A percentile compares a stretch with the other conserved stretches of the same genome.
These are phyloP conservation scores for Penicillium sp. DNA, from an alignment of 2,329 filamentous ascomycete genomes.

Conservation along the genomic window DNA sequence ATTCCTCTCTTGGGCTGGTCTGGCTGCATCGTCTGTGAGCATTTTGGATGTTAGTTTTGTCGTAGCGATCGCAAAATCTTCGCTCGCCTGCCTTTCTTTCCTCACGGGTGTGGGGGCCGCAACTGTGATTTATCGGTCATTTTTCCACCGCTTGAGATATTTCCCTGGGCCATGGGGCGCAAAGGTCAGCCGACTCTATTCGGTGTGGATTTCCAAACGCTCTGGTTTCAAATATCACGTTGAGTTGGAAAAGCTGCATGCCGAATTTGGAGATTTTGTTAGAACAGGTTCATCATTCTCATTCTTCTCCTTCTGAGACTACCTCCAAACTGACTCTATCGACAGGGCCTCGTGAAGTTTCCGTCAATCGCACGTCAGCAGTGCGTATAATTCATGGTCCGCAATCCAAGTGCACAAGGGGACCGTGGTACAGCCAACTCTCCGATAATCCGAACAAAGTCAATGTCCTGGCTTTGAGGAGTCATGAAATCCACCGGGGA, in stretches of 20 bases:
- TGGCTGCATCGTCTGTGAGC: neutral
- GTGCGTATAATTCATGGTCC: slow-evolving; percentile 12
- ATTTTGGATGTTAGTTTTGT: neutral
- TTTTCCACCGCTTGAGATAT: slow-evolving; percentile 22
- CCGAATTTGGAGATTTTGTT: slow-evolving; percentile 40
- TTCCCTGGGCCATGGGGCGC: slow-evolving; percentile 21
- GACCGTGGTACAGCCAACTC: slow-evolving; percentile 21
- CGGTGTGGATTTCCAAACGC: slow-evolving; percentile 21
- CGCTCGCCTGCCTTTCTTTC: slow-evolving; percentile 3
- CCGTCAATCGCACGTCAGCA: slow-evolving; percentile 22
- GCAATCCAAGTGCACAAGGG: slow-evolving; percentile 14
- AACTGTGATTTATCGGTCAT: slow-evolving; percentile 16
- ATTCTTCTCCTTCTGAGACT: neutral
- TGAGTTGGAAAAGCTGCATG: slow-evolving; percentile 34
- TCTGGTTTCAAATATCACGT: slow-evolving; percentile 32
- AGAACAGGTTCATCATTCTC: slow-evolving; percentile 24
- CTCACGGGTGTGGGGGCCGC: slow-evolving; percentile 3
- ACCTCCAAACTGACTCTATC: neutral
- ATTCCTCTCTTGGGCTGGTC: neutral
- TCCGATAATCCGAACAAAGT: slow-evolving; percentile 12
- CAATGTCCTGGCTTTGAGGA: neutral
- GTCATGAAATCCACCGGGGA: slow-evolving; percentile 4
- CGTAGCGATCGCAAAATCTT: neutral
- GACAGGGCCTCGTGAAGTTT: slow-evolving; percentile 25
- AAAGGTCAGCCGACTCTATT: slow-evolving; percentile 31